Base-by-base conservation (phyloP, 352 stramenopile genomes). In the Pythium phragmiticola region DNA sequence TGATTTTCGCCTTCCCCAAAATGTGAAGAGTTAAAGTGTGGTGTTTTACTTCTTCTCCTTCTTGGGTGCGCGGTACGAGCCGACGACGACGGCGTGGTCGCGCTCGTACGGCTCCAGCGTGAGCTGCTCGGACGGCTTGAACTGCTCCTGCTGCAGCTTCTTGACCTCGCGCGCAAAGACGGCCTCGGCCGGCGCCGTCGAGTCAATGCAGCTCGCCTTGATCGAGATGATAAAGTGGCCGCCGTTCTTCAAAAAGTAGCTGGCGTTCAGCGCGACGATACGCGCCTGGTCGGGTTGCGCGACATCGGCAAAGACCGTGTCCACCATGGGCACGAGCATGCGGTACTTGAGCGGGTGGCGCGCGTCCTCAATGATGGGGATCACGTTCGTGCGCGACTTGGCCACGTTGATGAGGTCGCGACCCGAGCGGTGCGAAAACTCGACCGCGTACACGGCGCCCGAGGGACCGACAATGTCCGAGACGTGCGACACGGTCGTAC, bases 171-270 rank as follows among this genome's bases (percentile, higher is more conserved):
- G 80, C 45, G 93, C 92, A 74, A 99, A 99, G 0, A 99, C 98
- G 19, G 97, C 97, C 82, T 99, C 98, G 52, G 98, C 92, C 42
- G 96, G 83, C n/a, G 97, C 97, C n/a, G 98, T 99, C 26, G 95
- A 99, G 84, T 99, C 98, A 77, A 99, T 99, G 86, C 98, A 99
- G 74, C 84, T 98, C 45, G 98, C 98, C 87, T 99, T 99, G 87
- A 99, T 99, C 46, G 97, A 98, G 76, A 99, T 99, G 12, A 99
- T 96, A 57, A 98, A 98, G 88, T 99, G 97, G 65, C 98, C 98
- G 65, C 97, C 96, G 82, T 98, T 99, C 82, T 99, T 99, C 52
- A 99, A 81, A 81, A 99, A 99, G 84, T 99, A 98, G 74, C 98
- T 96, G 16, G 97, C 89, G 81, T 99, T 99, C 48, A 99, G 74